phyloP scores from a whole-genome alignment of 1,139 yeast species.

The Fermentozyma sake region DNA sequence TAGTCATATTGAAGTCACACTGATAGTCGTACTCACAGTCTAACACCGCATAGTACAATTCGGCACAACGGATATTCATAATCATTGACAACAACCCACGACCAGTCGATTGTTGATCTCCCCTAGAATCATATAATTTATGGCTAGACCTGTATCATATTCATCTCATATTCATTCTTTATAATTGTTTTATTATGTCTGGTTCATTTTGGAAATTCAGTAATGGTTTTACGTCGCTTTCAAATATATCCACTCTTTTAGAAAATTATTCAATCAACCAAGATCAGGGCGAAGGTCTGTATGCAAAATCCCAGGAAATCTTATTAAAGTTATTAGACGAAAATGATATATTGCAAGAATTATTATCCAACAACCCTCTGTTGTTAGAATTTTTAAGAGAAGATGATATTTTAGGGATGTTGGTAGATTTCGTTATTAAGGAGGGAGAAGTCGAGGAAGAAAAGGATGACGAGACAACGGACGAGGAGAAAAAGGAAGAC shows the following conservation, averaged over 20 bases:
- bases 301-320: constrained; percentile 21
- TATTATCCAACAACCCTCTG: constrained; percentile 76
- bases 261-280: constrained; percentile 43
- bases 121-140: too few relatives aligned
- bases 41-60: too few relatives aligned
- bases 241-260: constrained; percentile 69
- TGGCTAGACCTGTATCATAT: too few relatives aligned
- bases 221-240: constrained; percentile 73
- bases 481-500: constrained; percentile 5
- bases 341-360: constrained; percentile 79
- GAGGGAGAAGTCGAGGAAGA: constrained; percentile 22
- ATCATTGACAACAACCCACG: too few relatives aligned
- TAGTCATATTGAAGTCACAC: too few relatives aligned
- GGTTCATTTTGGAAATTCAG: constrained; percentile 92
- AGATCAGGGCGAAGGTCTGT: constrained; percentile 20
- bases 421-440: constrained; percentile 65
- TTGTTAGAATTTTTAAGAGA: constrained; percentile 77
- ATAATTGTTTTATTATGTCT: too few relatives aligned
- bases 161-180: too few relatives aligned
- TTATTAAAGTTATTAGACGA: constrained; percentile 76
- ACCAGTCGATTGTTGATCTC: too few relatives aligned
- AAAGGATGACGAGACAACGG: constrained; percentile 3
- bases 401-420: constrained; percentile 58
- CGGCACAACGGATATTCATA: too few relatives aligned
- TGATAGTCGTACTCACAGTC: too few relatives aligned